Conservation (phyloP, 352 stramenopile genomes). For the Blastocystis hominis region DNA sequence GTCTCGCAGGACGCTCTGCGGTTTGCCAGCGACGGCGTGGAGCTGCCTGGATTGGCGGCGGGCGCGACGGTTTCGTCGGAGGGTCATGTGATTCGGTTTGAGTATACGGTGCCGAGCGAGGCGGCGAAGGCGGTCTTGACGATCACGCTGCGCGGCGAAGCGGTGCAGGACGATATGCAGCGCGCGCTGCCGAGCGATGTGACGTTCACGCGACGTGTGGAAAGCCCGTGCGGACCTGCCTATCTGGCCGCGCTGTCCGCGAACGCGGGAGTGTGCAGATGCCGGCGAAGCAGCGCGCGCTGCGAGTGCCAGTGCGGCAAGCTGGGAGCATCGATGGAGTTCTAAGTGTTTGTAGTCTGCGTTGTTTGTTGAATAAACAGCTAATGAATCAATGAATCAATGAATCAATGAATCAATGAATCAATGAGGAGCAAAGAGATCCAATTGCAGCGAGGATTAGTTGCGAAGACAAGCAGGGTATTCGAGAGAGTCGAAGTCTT, state of each 20-base stretch:
- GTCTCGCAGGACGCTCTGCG: background rate
- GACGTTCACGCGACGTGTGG: background rate
- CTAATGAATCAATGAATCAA: background rate
- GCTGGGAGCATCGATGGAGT: background rate
- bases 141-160: background rate
- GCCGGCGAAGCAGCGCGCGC: background rate
- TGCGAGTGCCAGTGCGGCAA: constrained; percentile 13
- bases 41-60: background rate
- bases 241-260: background rate
- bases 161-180: constrained; percentile 6
- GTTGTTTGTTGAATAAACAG: constrained; percentile 15
- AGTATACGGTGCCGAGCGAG: background rate
- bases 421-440: background rate
- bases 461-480: background rate
- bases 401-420: too few relatives aligned
- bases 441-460: background rate
- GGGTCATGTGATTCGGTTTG: background rate
- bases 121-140: background rate
- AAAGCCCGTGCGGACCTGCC: background rate
- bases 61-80: background rate
- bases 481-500: constrained; percentile 46
- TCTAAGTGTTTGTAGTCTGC: constrained; percentile 5
- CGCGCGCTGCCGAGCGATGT: background rate
- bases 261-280: background rate
- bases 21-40: background rate